Evolutionary conservation across 257 asterid genomes (phyloP).

Genomic region (Schizonepeta tenuifolia): DNA sequence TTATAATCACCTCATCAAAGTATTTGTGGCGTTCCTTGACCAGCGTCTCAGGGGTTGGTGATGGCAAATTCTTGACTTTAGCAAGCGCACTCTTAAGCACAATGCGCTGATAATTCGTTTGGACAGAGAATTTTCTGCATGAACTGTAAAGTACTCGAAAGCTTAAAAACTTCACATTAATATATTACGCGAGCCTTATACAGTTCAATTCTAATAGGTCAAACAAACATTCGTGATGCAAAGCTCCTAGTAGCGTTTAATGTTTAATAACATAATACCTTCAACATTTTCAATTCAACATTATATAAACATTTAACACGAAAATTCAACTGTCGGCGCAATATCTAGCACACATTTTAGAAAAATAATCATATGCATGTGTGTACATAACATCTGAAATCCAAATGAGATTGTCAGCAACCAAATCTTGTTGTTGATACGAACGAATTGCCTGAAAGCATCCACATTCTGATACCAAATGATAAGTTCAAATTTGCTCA

Average conservation of each 20-base stretch:
- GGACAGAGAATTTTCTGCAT: constrained; percentile 29
- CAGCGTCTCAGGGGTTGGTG: constrained; percentile 58
- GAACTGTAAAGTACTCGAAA: constrained; percentile 27
- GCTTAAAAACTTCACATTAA: neutral
- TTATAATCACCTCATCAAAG: constrained; percentile 82
- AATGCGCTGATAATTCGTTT: constrained; percentile 32
- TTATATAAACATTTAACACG: too few relatives aligned
- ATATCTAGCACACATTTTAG: neutral
- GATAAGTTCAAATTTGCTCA: constrained; percentile 7
- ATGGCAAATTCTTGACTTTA: constrained; percentile 54
- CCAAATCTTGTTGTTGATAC: neutral
- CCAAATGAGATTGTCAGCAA: neutral
- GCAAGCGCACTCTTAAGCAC: constrained; percentile 46
- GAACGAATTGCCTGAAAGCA: neutral
- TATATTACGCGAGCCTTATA: constrained; percentile 5
- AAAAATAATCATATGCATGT: neutral
- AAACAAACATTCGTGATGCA: neutral
- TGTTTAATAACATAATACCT: neutral
- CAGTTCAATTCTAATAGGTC: neutral
- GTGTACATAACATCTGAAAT: neutral
- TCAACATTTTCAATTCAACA: too few relatives aligned
- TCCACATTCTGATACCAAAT: neutral
- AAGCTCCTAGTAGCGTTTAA: constrained; percentile 5
- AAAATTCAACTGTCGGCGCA: too few relatives aligned
- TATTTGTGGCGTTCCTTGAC: constrained; percentile 76